These are phyloP conservation scores for Hibiscus syriacus DNA, from an alignment of 345 rosid genomes.

Conservation along the genomic window DNA sequence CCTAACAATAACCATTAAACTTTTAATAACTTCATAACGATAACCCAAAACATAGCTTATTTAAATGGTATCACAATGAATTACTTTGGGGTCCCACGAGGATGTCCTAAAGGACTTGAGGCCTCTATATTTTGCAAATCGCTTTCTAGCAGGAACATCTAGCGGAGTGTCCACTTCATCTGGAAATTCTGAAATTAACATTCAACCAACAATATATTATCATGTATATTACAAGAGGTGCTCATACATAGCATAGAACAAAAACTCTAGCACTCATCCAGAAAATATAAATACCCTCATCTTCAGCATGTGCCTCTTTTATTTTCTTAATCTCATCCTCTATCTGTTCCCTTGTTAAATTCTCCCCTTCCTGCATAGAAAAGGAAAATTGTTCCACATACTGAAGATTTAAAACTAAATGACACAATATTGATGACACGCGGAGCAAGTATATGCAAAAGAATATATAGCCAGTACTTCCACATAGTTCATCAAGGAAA, in stretches of 20 bases:
- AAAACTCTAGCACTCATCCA: not conserved
- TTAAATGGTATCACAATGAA: not conserved
- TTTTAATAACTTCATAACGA: not conserved
- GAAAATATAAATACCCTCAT: conserved; percentile 55
- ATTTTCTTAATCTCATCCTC: conserved; percentile 70
- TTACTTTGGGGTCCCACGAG: conserved; percentile 90
- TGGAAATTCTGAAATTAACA: conserved; percentile 59
- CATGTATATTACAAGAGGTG: not conserved
- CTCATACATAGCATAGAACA: not conserved
- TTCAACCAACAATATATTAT: conserved; percentile 1
- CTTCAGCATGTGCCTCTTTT: conserved; percentile 85
- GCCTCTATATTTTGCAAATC: conserved; percentile 88
- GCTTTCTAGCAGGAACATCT: conserved; percentile 82
- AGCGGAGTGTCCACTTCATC: conserved; percentile 92
- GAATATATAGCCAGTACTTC: not conserved
- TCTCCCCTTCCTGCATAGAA: conserved; percentile 68
- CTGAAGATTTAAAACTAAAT: conserved; percentile 3
- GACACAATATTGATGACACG: not conserved
- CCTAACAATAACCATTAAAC: conserved; percentile 45
- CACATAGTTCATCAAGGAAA: not conserved
- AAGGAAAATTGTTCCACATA: not conserved
- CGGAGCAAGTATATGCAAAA: conserved; percentile 4
- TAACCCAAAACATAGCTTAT: not conserved
- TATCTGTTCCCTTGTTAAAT: conserved; percentile 70
- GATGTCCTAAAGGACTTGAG: conserved; percentile 93